Evolutionary conservation across 345 rosid species (phyloP), one percentile per base, ranked within the genome.

Genomic region (Angophora floribunda): DNA sequence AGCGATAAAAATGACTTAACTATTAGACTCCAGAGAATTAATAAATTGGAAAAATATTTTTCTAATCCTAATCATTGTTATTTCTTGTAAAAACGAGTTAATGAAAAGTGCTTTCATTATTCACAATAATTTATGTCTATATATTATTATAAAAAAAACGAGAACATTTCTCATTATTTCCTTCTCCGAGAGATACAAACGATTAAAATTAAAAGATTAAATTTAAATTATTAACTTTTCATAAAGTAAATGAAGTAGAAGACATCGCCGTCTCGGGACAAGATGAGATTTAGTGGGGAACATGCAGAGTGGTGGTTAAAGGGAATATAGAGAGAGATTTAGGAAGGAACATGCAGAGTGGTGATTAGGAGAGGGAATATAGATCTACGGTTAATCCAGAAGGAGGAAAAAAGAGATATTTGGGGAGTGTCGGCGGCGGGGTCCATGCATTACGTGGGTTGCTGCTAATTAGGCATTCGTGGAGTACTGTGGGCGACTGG

Each of bases 21-120:
- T 0, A 61, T 26, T 11, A 1, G 7, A 7, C 13, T 28, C 32
- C 0, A 1, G 1, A 11, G 26, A 12, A 28, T 28, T 61, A 61
- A 61, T 30, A 12, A 10, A 55, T 55, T 55, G 9, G 28, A 55
- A 55, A 55, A 55, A 22, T 22, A 9, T 4, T 55, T 4, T 22
- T 55, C 13, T 12, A 61, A 28, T 12, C 30, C 26, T 2, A 50
- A 28, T 61, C 32, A 28, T 5, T 1, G 7, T 6, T 26, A 9
- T 55, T 24, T 22, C 13, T 22, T 55, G 1, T 1, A 26, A 61
- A 61, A 61, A 2, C 0, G 6, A 12, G 1, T 2, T 15, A 12
- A 61, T 11, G 13, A 61, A 59, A 61, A 28, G 5, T 12, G 7
- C 0, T 61, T 2, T 1, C 2, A 2, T 28, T 12, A 28, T 28